phyloP scores from a whole-genome alignment of 305 asterid species.

The Solanum aculeatissimum region DNA sequence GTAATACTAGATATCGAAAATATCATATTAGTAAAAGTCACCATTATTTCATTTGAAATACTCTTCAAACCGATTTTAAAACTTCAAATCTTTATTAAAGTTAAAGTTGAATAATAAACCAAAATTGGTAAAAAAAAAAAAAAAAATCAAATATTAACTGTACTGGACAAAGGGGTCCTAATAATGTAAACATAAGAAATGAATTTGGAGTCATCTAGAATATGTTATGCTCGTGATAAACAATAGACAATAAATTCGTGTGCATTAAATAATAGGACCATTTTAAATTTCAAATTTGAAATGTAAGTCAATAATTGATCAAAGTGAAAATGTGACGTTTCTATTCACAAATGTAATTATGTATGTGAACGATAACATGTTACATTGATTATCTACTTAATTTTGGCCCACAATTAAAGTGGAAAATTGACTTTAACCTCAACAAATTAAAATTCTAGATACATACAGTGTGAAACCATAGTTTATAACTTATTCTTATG shows the following conservation, averaged over 20 bases:
- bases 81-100: background rate
- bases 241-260: background rate
- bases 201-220: background rate
- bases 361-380: background rate
- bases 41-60: background rate
- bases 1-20: background rate
- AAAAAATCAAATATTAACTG: background rate
- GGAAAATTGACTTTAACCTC: background rate
- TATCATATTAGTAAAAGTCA: background rate
- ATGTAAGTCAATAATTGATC: background rate
- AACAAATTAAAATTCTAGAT: background rate
- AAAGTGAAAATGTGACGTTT: background rate
- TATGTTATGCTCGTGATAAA: background rate
- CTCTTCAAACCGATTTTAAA: background rate
- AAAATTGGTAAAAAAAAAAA: background rate
- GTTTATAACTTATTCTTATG: background rate
- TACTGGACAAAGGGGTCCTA: background rate
- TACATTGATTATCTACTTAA: background rate
- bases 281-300: background rate
- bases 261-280: background rate
- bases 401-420: background rate
- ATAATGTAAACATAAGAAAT: background rate
- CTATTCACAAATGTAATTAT: background rate
- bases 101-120: background rate
- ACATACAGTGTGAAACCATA: background rate